These are phyloP conservation scores for Gaeumannomyces tritici DNA, from an alignment of 2,329 filamentous ascomycete species.

Conservation along the genomic window DNA sequence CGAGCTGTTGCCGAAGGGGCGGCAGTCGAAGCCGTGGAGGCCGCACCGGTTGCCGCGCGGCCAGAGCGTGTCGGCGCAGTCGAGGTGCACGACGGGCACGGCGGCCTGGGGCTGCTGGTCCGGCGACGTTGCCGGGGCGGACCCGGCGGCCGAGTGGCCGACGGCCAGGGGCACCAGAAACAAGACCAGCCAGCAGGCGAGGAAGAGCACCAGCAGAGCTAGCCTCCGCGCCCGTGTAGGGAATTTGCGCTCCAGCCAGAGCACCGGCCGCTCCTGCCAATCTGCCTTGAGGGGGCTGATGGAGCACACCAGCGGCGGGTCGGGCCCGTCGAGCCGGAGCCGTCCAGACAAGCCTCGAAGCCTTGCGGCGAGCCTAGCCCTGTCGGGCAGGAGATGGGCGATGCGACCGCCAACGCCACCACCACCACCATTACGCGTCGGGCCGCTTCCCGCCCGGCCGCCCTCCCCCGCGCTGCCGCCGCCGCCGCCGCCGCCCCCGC, in stretches of 20 bases:
- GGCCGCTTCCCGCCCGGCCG: neutral
- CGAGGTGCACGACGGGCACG: conserved; percentile 23
- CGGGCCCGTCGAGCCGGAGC: conserved; percentile 10
- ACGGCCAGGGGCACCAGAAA: conserved; percentile 6
- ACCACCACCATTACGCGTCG: neutral
- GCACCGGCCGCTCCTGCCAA: conserved; percentile 7
- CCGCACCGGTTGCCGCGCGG: conserved; percentile 45
- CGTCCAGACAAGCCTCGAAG: neutral
- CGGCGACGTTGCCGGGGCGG: neutral
- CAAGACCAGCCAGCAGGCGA: conserved; percentile 6
- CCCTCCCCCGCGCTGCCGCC: neutral
- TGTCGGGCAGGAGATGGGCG: neutral
- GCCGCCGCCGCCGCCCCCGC: neutral
- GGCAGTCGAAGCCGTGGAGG: conserved; percentile 46
- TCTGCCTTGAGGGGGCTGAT: conserved; percentile 8
- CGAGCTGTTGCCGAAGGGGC: conserved; percentile 46
- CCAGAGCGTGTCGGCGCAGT: conserved; percentile 47
- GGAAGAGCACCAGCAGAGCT: conserved; percentile 6
- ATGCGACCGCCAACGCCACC: too few species aligned
- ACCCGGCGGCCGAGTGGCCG: neutral
- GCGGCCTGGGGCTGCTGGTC: too few species aligned
- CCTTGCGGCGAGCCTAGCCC: neutral
- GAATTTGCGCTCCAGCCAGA: conserved; percentile 5
- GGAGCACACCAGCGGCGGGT: conserved; percentile 5
- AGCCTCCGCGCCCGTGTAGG: conserved; percentile 5